Evolutionary conservation across 1,284 basidiomycete genomes (phyloP).

Genomic region (Cystobasidium slooffiae): DNA sequence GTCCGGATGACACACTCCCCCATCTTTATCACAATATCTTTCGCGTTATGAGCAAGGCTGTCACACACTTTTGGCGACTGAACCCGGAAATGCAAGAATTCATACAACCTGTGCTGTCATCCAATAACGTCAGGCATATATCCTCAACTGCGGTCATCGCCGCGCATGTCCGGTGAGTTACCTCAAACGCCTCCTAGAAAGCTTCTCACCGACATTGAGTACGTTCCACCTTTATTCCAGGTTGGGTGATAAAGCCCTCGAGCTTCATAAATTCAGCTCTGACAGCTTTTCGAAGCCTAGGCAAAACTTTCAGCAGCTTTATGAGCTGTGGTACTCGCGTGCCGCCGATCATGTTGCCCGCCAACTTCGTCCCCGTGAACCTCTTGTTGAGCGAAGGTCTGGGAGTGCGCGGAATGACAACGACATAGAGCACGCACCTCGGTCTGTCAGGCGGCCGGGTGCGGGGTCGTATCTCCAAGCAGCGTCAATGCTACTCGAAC

Average conservation of each 20-base stretch:
- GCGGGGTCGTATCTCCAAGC: too few relatives aligned
- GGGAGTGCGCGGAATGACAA: too few relatives aligned
- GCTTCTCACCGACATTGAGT: background rate
- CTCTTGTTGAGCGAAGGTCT: too few relatives aligned
- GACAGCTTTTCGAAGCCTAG: background rate
- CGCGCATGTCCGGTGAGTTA: conserved; percentile 48
- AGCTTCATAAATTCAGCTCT: conserved; percentile 8
- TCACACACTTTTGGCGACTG: conserved; percentile 27
- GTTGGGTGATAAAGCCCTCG: background rate
- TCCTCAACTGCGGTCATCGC: conserved; percentile 38
- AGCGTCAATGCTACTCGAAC: too few relatives aligned
- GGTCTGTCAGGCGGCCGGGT: too few relatives aligned
- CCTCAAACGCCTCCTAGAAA: background rate
- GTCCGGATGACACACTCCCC: conserved; percentile 30
- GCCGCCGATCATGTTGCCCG: too few relatives aligned
- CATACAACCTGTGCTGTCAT: background rate
- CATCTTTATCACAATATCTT: conserved; percentile 26
- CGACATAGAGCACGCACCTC: too few relatives aligned
- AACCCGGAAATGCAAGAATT: conserved; percentile 33
- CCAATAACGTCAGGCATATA: background rate
- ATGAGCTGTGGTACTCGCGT: background rate
- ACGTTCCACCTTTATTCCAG: background rate
- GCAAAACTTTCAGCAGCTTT: background rate
- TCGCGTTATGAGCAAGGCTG: conserved; percentile 7
- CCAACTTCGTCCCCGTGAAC: too few relatives aligned